These are phyloP conservation scores for Spiraea crenata DNA, from an alignment of 331 rosid genomes.

Conservation along the genomic window DNA sequence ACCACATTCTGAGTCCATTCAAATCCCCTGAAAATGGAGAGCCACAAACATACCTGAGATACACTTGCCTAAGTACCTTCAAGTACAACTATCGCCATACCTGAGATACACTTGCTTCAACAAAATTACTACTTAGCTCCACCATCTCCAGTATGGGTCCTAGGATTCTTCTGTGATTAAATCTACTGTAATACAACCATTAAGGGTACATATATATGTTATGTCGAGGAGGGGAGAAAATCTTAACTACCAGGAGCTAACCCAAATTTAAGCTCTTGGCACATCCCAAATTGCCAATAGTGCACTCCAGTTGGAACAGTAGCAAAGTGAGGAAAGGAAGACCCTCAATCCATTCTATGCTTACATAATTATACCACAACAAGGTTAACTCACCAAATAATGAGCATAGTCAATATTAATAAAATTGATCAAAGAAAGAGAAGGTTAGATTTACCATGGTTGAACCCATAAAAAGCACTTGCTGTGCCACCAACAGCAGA, in stretches of 20 bases:
- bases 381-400: background rate
- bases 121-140: background rate
- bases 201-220: background rate
- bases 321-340: no score
- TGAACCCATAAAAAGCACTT: conserved; percentile 95
- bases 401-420: background rate
- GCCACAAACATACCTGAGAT: background rate
- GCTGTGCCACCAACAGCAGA: conserved; percentile 91
- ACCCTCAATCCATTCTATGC: background rate
- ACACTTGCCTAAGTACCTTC: background rate
- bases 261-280: no score
- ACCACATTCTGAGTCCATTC: no score
- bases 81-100: background rate
- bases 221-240: background rate
- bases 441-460: conserved; percentile 50
- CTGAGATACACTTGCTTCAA: background rate
- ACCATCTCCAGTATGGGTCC: background rate
- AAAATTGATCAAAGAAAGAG: background rate
- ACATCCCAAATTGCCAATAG: no score
- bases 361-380: background rate
- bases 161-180: background rate
- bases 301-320: no score
- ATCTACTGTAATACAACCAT: background rate
- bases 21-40: background rate
- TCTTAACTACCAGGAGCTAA: no score